Conservation (phyloP, 108 stramenopile species). For the Hondaea fermentalgiana region DNA sequence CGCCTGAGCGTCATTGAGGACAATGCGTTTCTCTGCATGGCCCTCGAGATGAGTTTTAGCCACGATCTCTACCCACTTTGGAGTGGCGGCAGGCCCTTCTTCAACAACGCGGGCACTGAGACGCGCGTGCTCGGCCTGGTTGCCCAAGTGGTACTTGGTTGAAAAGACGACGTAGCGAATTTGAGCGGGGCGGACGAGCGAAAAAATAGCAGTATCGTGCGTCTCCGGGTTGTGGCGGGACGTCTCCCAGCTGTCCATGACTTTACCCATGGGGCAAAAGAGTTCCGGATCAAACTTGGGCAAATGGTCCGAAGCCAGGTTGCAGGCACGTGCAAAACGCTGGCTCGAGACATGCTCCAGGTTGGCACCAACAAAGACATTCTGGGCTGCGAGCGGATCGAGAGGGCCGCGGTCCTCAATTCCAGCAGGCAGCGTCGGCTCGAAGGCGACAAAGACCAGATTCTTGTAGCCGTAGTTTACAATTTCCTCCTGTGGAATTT, state of each 20-base stretch:
- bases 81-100: too few relatives aligned
- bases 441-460: not conserved
- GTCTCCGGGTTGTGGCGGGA: not conserved
- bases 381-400: not conserved
- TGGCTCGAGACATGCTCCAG: not conserved
- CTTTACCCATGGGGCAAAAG: constrained; percentile 10
- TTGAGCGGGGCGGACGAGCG: not conserved
- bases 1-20: not conserved
- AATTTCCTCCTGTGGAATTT: constrained; percentile 4
- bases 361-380: not conserved
- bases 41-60: not conserved
- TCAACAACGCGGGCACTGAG: not conserved
- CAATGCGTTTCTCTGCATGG: not conserved
- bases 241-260: constrained; percentile 21
- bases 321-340: not conserved
- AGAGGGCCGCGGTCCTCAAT: not conserved
- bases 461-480: constrained; percentile 19
- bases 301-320: not conserved
- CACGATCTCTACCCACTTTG: not conserved
- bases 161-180: not conserved
- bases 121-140: not conserved
- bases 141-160: not conserved
- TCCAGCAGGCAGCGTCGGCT: not conserved
- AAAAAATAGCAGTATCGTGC: not conserved
- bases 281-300: not conserved